Percentiles rank a stretch among this genome's conserved stretches.
phyloP scores from a whole-genome alignment of 208 protist genomes.

The Borovskyia barvae region DNA sequence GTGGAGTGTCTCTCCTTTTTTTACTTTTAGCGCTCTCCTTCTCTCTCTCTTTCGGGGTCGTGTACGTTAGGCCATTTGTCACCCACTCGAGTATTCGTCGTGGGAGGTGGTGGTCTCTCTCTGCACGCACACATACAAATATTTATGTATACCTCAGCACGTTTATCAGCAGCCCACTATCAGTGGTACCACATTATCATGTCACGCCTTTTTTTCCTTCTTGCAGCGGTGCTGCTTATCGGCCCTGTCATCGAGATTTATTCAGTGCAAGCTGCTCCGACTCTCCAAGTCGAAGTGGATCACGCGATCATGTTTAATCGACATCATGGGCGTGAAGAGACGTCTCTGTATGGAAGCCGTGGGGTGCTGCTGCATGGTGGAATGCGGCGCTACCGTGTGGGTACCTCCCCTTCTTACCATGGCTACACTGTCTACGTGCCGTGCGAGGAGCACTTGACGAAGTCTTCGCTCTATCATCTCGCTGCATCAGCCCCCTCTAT shows the following conservation, averaged over 20 bases:
- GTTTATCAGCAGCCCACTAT: not conserved
- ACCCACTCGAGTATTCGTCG: no score
- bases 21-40: no score
- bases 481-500: conserved; percentile 16
- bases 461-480: conserved; percentile 31
- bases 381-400: conserved; percentile 34
- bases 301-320: conserved; percentile 64
- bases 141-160: no score
- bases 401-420: conserved; percentile 13
- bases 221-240: conserved; percentile 17
- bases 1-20: no score
- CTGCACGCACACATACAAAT: no score
- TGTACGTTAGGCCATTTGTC: no score
- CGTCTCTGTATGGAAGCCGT: conserved; percentile 38
- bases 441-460: conserved; percentile 41
- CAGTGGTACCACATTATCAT: not conserved
- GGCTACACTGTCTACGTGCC: conserved; percentile 60
- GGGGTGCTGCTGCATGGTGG: conserved; percentile 53
- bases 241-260: conserved; percentile 5
- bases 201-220: not conserved
- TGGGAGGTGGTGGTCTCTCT: no score
- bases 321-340: conserved; percentile 11
- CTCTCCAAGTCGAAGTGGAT: conserved; percentile 31
- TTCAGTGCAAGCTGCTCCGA: conserved; percentile 16
- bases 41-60: no score